These are phyloP conservation scores for Tetrahymena elliotti DNA, from an alignment of 73 alveolate genomes.

Conservation along the genomic window DNA sequence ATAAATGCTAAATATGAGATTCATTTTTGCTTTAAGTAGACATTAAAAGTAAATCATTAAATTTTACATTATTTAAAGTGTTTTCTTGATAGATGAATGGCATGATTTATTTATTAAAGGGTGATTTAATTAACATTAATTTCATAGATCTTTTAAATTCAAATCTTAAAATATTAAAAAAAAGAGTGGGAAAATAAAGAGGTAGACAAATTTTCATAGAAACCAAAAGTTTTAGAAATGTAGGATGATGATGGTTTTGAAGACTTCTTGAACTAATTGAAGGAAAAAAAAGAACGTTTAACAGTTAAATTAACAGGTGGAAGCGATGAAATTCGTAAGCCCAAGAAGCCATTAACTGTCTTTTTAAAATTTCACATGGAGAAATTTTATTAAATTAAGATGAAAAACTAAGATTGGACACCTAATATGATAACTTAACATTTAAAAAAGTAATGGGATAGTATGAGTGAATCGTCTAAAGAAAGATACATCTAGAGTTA, in stretches of 20 bases:
- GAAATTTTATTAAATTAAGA: background rate
- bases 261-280: background rate
- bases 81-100: too few species aligned
- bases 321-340: background rate
- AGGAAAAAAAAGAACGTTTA: background rate
- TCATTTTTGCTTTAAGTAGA: too few species aligned
- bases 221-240: background rate
- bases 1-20: too few species aligned
- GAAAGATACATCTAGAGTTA: background rate
- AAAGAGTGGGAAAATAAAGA: background rate
- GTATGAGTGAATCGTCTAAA: background rate
- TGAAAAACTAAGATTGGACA: background rate
- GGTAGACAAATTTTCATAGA: background rate
- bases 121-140: background rate
- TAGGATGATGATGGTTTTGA: background rate
- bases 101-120: too few species aligned
- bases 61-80: too few species aligned
- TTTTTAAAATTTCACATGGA: background rate
- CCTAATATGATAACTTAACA: background rate
- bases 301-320: background rate
- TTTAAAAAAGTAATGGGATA: background rate
- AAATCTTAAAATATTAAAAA: background rate
- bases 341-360: background rate
- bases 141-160: background rate
- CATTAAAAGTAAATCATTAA: too few species aligned